Evolutionary conservation across 345 rosid genomes (phyloP).

Genomic region (Odontarrhena argentea): DNA sequence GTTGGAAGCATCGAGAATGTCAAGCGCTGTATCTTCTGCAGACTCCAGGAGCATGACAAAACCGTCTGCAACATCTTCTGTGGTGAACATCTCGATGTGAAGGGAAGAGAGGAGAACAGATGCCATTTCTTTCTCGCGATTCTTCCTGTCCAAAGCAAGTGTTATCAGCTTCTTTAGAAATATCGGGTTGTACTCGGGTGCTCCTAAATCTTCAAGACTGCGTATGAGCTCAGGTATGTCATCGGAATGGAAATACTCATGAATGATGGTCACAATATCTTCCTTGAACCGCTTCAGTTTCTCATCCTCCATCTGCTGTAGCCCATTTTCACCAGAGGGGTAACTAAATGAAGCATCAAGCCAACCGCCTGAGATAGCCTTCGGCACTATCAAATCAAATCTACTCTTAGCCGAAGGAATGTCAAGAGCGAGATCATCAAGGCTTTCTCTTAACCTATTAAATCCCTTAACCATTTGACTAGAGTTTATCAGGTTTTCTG

Average conservation of each 20-base stretch:
- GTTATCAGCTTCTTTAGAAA: conserved; percentile 81
- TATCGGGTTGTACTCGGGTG: conserved; percentile 67
- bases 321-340: conserved; percentile 50
- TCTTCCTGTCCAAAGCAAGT: conserved; percentile 92
- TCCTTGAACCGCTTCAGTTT: conserved; percentile 63
- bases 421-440: conserved; percentile 90
- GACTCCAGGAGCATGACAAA: conserved; percentile 87
- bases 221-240: conserved; percentile 86
- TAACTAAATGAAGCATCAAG: conserved; percentile 62
- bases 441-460: conserved; percentile 71
- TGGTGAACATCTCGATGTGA: conserved; percentile 85
- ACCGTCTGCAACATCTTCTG: conserved; percentile 79
- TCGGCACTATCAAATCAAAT: conserved; percentile 57
- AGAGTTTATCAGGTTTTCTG: conserved; percentile 81
- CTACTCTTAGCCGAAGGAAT: conserved; percentile 70
- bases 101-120: conserved; percentile 86
- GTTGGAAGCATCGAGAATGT: conserved; percentile 85
- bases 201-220: conserved; percentile 78
- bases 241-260: conserved; percentile 84
- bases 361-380: conserved; percentile 78
- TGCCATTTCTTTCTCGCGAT: conserved; percentile 96
- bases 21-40: conserved; percentile 88
- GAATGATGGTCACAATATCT: conserved; percentile 74
- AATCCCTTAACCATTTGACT: conserved; percentile 92
- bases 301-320: conserved; percentile 48